Evolutionary conservation across 257 asterid genomes (phyloP), one percentile per base, ranked within the genome.

Genomic region (Nicotiana sylvestris): DNA sequence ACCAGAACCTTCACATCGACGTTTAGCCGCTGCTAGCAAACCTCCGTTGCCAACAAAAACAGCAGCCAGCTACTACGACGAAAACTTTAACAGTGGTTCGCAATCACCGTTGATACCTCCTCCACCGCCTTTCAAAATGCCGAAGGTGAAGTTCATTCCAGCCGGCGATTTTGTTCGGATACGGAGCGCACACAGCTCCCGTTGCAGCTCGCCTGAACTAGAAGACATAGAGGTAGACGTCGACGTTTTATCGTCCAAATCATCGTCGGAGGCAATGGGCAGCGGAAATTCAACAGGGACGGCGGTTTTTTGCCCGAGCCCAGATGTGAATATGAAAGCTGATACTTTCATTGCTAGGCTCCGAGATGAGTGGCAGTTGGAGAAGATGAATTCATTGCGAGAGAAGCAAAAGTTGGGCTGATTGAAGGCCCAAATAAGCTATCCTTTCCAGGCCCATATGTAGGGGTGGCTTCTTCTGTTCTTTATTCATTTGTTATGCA

Each of bases 251-350:
- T 87, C 97, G 0, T 86, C 85, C 2, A 91, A 89, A 84, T 43
- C 51, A 43, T 43, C 51, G 12, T 90, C 96, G 66, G 89, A 82
- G 30, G 35, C 39, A 49, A 82, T 57, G 37, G 94, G 90, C 64
- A 88, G 85, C 10, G 90, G 84, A 66, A 94, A 91, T 72, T 68
- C 88, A 64, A 76, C 81, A n/a, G 92, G 93, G 83, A 89, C 92
- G 43, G 83, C 95, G 17, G 72, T 89, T 43, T 77, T 77, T 15
- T 94, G 97, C 32, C 97, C 97, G 25, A 94, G 97, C 89, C 98
- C 98, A 37, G 97, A 94, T 68, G 98, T 94, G 6, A 92, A 94
- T 78, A 57, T 77, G 11, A 90, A 93, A 85, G 98, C 97, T 9
- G 97, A 90, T 83, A 84, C 65, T 65, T 93, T 94, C 90, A 94